Evolutionary conservation across 2,329 filamentous ascomycete genomes (phyloP), one percentile per base, ranked within the genome.

Genomic region (Colletotrichum spinosum): DNA sequence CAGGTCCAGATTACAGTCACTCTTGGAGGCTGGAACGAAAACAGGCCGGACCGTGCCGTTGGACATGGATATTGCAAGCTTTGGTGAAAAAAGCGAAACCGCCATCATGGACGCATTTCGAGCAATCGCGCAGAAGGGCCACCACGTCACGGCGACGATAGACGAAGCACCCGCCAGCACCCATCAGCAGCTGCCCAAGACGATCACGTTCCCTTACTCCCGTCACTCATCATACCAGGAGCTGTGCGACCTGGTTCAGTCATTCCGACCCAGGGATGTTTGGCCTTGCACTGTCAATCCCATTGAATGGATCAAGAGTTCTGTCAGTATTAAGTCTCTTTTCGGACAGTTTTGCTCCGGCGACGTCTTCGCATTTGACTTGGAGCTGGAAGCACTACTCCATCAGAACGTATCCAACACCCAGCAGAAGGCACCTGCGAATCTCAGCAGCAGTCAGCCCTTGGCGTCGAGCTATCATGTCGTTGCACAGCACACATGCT

Each of bases 151-250:
- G 25, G 46, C 4, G 46, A 67, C 45, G 3, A 65, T 7, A 25
- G n/a, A 13, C 13, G 2, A 34, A 50, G 2, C 25, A 25, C 25
- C 25, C 25, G 61, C 64, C 4, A 8, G 53, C 12, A 13, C 12
- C 7, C 33, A 51, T 1, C 60, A 61, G 1, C 9, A 41, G 0
- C 72, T 86, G 2, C 78, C 83, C 0, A 78, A 70, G 11, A 72
- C 72, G 0, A 86, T 90, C 3, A 79, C 74, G 0, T 97, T 97
- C 69, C 92, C 94, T 0, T 97, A 94, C 73, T 95, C 95, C 0
- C 87, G 95, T 1, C 95, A 98, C 76, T 97, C 95, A 0, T 97
- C 93, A 0, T 95, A 96, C 66, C 80, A 83, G 0, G 95, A 97
- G 74, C 84, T 97, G 3, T 91, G 92, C 68, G 78, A 88, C 57